phyloP scores from a whole-genome alignment of 2,329 filamentous ascomycete species.

The Geoglossum cookeanum region DNA sequence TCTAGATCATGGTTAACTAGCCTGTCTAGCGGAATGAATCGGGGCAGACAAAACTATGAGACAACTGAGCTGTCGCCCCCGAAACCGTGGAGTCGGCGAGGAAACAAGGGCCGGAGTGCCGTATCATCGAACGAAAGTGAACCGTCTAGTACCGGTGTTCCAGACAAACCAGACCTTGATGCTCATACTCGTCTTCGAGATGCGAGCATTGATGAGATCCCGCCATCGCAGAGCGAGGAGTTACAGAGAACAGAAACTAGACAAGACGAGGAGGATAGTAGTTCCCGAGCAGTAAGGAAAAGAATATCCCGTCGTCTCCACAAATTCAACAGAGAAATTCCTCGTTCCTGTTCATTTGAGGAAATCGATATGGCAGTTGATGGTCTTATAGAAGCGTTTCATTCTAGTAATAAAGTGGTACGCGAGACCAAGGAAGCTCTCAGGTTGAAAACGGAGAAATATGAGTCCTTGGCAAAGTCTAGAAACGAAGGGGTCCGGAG shows the following conservation, averaged over 20 bases:
- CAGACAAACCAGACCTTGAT: neutral
- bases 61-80: too few relatives aligned
- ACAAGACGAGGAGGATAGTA: neutral
- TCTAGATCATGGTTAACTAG: too few relatives aligned
- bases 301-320: neutral
- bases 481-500: neutral
- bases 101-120: neutral
- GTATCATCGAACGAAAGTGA: neutral
- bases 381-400: neutral
- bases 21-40: too few relatives aligned
- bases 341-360: neutral
- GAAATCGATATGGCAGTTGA: neutral
- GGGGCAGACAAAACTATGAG: too few relatives aligned
- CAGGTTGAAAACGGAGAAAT: neutral
- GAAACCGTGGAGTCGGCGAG: too few relatives aligned
- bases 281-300: neutral
- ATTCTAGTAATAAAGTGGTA: neutral
- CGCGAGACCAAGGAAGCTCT: neutral
- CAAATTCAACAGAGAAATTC: neutral
- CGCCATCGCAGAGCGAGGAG: neutral
- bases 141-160: neutral
- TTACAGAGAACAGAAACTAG: neutral
- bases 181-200: neutral
- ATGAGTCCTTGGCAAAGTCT: neutral
- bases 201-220: neutral